These are phyloP conservation scores for Orbilia quercus DNA, from an alignment of 2,329 filamentous ascomycete species.

Conservation along the genomic window DNA sequence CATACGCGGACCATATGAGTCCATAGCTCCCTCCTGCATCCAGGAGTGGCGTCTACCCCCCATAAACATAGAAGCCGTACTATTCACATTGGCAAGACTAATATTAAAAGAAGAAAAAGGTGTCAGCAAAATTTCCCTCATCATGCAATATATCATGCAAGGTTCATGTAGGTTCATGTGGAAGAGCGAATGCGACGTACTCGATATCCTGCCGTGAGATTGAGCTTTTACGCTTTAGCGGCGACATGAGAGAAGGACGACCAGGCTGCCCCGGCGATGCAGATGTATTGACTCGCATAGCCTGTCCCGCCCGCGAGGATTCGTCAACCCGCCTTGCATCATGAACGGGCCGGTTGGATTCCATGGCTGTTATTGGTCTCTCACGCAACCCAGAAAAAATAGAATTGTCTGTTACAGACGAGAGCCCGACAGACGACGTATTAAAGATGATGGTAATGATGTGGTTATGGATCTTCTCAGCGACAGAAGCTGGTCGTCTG, in stretches of 20 bases:
- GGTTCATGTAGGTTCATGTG: neutral
- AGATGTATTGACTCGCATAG: conserved; percentile 40
- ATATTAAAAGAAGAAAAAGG: neutral
- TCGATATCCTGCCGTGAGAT: conserved; percentile 41
- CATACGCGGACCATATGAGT: conserved; percentile 36
- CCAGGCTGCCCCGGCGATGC: conserved; percentile 28
- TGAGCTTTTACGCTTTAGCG: conserved; percentile 44
- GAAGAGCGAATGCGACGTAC: conserved; percentile 14
- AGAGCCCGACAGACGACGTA: conserved; percentile 8
- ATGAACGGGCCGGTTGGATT: conserved; percentile 18
- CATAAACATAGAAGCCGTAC: conserved; percentile 58
- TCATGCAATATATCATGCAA: neutral
- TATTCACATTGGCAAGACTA: conserved; percentile 58
- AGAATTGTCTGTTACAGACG: neutral
- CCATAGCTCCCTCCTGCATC: conserved; percentile 56
- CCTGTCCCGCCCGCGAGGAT: conserved; percentile 8
- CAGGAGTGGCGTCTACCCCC: conserved; percentile 58
- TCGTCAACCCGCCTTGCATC: conserved; percentile 13
- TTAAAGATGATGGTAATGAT: conserved; percentile 3
- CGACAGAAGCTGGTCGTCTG: conserved; percentile 1
- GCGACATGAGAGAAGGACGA: conserved; percentile 30
- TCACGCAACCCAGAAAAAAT: conserved; percentile 12
- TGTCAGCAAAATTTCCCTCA: neutral
- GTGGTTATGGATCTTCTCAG: conserved; percentile 5
- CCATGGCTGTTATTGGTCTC: conserved; percentile 26